Evolutionary conservation across 2,329 filamentous ascomycete genomes (phyloP).

Genomic region (Curvularia lunata): DNA sequence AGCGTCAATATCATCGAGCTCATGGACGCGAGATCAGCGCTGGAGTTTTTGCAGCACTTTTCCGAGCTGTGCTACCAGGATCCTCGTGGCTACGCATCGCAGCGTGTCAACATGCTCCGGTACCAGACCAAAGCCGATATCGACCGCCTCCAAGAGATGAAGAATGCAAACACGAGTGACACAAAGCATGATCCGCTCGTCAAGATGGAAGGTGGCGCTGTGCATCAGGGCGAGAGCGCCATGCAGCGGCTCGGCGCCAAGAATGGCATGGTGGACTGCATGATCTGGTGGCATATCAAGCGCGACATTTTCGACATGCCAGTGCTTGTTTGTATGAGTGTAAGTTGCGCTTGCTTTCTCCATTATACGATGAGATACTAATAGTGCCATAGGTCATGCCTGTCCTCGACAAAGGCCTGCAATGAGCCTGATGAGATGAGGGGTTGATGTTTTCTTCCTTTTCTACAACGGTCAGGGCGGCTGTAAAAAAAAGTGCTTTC

Average conservation of each 20-base stretch:
- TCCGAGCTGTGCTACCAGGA: conserved; percentile 91
- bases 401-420: conserved; percentile 36
- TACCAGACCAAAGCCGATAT: conserved; percentile 66
- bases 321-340: conserved; percentile 98
- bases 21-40: conserved; percentile 89
- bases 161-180: conserved; percentile 24
- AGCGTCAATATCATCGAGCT: conserved; percentile 92
- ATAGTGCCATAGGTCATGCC: conserved; percentile 36
- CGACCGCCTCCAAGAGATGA: conserved; percentile 36
- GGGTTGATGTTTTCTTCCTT: background rate
- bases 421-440: conserved; percentile 9
- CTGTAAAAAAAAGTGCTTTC: conserved; percentile 12
- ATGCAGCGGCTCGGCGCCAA: conserved; percentile 79
- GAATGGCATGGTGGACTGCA: conserved; percentile 92
- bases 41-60: conserved; percentile 96
- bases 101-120: conserved; percentile 84
- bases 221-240: conserved; percentile 70
- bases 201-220: conserved; percentile 39
- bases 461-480: background rate
- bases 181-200: conserved; percentile 34
- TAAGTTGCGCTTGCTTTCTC: conserved; percentile 62
- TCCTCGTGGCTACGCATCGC: conserved; percentile 81
- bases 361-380: conserved; percentile 11
- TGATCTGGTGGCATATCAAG: conserved; percentile 96
- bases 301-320: conserved; percentile 97